A percentile compares a stretch with the other conserved stretches of the same genome.
Conservation (phyloP, 106 monocot genomes). For the Dendrobium chrysotoxum region DNA sequence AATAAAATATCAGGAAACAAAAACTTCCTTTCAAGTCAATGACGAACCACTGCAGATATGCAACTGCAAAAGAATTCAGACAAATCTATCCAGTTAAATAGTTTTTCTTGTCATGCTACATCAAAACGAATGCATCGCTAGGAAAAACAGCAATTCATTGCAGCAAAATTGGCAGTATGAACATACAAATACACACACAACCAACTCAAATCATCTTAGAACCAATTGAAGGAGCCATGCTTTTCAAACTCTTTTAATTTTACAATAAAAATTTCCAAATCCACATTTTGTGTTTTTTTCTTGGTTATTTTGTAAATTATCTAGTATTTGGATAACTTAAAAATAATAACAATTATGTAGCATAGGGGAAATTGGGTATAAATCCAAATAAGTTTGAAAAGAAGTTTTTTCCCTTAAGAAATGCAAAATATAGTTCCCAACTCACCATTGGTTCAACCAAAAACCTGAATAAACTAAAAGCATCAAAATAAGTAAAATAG, state of each 20-base stretch:
- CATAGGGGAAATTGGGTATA: background rate
- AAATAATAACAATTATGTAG: background rate
- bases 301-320: background rate
- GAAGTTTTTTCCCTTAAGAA: background rate
- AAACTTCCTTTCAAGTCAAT: slow-evolving; percentile 1
- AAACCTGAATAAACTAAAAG: background rate
- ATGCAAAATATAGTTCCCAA: background rate
- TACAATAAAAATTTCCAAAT: background rate
- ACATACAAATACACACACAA: background rate
- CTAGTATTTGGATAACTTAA: background rate
- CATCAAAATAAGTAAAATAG: background rate
- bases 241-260: background rate
- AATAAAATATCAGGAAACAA: background rate
- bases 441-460: background rate
- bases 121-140: background rate
- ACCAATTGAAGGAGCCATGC: background rate
- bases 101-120: background rate
- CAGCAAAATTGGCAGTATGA: background rate
- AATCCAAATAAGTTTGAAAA: background rate
- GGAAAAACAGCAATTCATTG: background rate
- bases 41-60: background rate
- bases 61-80: background rate
- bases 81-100: background rate
- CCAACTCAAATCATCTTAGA: background rate
- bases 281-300: background rate